Percentiles rank a stretch among this genome's conserved stretches.
Evolutionary conservation across 345 rosid species (phyloP).

Genomic region (Aquilaria sinensis): DNA sequence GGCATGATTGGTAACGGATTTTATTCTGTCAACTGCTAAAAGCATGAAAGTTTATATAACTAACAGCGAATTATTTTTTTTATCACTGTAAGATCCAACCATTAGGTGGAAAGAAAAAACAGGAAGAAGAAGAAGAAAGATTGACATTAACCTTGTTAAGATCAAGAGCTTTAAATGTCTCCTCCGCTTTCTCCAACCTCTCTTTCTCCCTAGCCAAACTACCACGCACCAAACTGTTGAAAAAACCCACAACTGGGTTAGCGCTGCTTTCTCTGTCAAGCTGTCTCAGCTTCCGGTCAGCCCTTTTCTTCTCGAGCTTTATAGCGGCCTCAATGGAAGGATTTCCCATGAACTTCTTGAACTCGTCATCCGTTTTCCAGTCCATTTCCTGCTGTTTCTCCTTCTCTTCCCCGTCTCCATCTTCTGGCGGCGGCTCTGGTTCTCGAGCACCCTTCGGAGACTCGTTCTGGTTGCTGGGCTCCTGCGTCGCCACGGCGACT

Average conservation of each 20-base stretch:
- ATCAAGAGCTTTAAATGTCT: slow-evolving; percentile 84
- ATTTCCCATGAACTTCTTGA: slow-evolving; percentile 93
- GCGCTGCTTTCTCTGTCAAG: slow-evolving; percentile 51
- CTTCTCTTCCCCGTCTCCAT: slow-evolving; percentile 27
- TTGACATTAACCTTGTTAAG: slow-evolving; percentile 63
- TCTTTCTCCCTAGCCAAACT: slow-evolving; percentile 63
- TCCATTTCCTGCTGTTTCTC: slow-evolving; percentile 72
- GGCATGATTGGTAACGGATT: too few relatives aligned
- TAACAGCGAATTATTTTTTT: too few relatives aligned
- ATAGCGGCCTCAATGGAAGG: slow-evolving; percentile 95
- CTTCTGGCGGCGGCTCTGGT: slow-evolving; percentile 15
- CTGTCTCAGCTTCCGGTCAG: slow-evolving; percentile 83
- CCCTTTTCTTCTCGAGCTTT: slow-evolving; percentile 94
- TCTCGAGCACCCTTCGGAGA: slow-evolving; percentile 12
- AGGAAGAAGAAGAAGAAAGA: neutral
- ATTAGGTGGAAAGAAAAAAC: too few relatives aligned
- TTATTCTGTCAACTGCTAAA: too few relatives aligned
- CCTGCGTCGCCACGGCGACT: slow-evolving; percentile 38
- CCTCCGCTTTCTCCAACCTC: slow-evolving; percentile 80
- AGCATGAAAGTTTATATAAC: too few relatives aligned
- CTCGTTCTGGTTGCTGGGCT: slow-evolving; percentile 14
- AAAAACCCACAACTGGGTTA: slow-evolving; percentile 47
- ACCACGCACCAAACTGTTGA: slow-evolving; percentile 56
- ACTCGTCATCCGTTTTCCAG: slow-evolving; percentile 92
- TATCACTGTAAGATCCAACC: too few relatives aligned